These are phyloP conservation scores for Stachybotrys elegans DNA, from an alignment of 2,329 filamentous ascomycete species.

Conservation along the genomic window DNA sequence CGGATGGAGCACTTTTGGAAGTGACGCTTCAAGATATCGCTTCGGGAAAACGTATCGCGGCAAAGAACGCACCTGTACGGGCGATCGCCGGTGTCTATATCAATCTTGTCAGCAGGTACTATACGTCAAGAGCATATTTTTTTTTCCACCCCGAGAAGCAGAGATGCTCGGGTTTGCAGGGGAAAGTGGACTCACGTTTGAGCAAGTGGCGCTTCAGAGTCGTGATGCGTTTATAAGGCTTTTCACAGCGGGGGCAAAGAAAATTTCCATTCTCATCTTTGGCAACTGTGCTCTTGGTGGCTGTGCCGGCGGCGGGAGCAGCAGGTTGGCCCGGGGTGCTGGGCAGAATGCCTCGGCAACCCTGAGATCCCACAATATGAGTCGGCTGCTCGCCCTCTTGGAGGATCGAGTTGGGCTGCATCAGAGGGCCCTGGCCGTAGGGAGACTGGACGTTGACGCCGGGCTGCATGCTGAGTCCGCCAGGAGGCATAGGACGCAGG, in stretches of 20 bases:
- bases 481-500: slow-evolving; percentile 66
- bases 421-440: slow-evolving; percentile 54
- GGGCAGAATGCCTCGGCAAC: slow-evolving; percentile 83
- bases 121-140: too few species aligned
- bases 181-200: slow-evolving; percentile 73
- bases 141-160: too few species aligned
- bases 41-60: slow-evolving; percentile 95
- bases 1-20: slow-evolving; percentile 99
- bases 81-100: slow-evolving; percentile 88
- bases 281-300: slow-evolving; percentile 72
- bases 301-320: slow-evolving; percentile 65
- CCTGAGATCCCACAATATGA: slow-evolving; percentile 93
- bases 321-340: slow-evolving; percentile 83
- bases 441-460: slow-evolving; percentile 47
- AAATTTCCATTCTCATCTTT: slow-evolving; percentile 98
- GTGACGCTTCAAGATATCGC: slow-evolving; percentile 97
- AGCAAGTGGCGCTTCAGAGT: slow-evolving; percentile 94
- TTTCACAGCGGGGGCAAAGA: slow-evolving; percentile 95
- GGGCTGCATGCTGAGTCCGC: slow-evolving; percentile 55
- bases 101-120: slow-evolving; percentile 15
- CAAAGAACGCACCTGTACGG: slow-evolving; percentile 98
- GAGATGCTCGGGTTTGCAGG: too few species aligned
- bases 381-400: slow-evolving; percentile 64
- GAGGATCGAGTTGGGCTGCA: slow-evolving; percentile 51
- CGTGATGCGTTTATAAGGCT: slow-evolving; percentile 96